phyloP scores from a whole-genome alignment of 805 yeast genomes.

The Diddensiella caesifluorescens region DNA sequence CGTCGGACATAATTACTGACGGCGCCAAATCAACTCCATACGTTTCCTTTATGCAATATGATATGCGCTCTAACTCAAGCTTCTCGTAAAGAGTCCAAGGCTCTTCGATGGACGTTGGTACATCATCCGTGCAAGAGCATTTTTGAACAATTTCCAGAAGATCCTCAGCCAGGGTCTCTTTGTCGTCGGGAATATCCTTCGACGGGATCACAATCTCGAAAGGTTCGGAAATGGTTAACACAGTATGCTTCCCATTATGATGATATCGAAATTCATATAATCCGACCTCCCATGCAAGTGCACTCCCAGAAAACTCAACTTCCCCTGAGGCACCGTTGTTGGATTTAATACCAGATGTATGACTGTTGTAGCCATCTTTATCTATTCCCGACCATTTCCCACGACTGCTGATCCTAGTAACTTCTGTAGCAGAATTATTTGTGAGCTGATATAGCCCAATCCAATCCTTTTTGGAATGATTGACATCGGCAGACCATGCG shows the following conservation, averaged over 20 bases:
- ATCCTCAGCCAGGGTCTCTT: constrained; percentile 24
- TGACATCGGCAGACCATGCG: constrained; percentile 49
- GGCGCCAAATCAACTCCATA: constrained; percentile 37
- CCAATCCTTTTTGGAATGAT: constrained; percentile 58
- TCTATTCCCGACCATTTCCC: constrained; percentile 60
- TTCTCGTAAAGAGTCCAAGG: constrained; percentile 24
- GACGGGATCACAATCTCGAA: constrained; percentile 50
- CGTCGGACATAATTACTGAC: constrained; percentile 40
- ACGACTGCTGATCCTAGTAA: constrained; percentile 54
- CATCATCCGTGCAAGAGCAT: constrained; percentile 22
- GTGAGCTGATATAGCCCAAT: constrained; percentile 64
- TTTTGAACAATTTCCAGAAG: constrained; percentile 27
- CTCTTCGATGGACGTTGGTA: constrained; percentile 18
- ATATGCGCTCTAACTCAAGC: constrained; percentile 22
- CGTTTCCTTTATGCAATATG: constrained; percentile 25
- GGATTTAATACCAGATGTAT: constrained; percentile 22
- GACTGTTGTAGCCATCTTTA: constrained; percentile 30
- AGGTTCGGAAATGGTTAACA: constrained; percentile 58
- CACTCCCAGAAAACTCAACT: constrained; percentile 43
- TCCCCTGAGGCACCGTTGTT: constrained; percentile 36
- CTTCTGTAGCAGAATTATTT: constrained; percentile 52
- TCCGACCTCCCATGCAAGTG: constrained; percentile 62
- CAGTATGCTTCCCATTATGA: constrained; percentile 60
- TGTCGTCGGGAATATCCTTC: constrained; percentile 28
- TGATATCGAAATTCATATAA: constrained; percentile 72